Conservation (phyloP, 805 yeast species). For the Danielia reshetovae region DNA sequence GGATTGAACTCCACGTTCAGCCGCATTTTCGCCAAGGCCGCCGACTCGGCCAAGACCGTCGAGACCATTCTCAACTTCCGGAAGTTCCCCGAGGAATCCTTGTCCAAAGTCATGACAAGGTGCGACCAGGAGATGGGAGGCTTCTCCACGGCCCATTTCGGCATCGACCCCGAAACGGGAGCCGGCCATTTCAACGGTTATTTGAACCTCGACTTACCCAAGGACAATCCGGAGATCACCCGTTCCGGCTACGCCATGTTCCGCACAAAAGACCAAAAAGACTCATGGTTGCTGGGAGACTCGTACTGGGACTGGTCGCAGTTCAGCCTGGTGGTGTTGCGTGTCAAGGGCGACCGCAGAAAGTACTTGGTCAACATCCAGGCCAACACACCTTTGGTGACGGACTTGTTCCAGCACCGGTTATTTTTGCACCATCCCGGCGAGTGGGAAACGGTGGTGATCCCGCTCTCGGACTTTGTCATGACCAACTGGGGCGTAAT, state of each 20-base stretch:
- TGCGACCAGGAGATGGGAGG: conserved; percentile 80
- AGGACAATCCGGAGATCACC: conserved; percentile 30
- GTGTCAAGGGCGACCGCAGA: conserved; percentile 71
- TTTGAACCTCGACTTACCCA: conserved; percentile 52
- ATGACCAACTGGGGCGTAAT: conserved; percentile 77
- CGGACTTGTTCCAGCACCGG: conserved; percentile 81
- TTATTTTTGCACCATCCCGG: conserved; percentile 68
- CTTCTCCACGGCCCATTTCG: conserved; percentile 59
- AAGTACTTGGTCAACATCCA: conserved; percentile 78
- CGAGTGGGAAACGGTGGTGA: conserved; percentile 78
- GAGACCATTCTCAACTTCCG: conserved; percentile 56
- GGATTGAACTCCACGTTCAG: conserved; percentile 35
- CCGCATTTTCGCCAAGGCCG: conserved; percentile 32
- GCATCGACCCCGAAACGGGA: conserved; percentile 29
- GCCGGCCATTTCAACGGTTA: conserved; percentile 49
- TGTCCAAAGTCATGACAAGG: conserved; percentile 52
- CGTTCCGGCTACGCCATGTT: conserved; percentile 74
- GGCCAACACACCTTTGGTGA: conserved; percentile 70
- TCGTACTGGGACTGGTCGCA: conserved; percentile 67
- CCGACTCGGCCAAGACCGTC: conserved; percentile 24
- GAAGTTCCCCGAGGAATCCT: conserved; percentile 39
- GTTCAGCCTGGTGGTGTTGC: conserved; percentile 56
- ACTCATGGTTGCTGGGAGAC: conserved; percentile 33
- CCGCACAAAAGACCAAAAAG: conserved; percentile 62
- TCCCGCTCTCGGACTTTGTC: conserved; percentile 75